Base-by-base conservation (phyloP, 371 early-diverging fungal species). In the Rhizomucor pusillus region DNA sequence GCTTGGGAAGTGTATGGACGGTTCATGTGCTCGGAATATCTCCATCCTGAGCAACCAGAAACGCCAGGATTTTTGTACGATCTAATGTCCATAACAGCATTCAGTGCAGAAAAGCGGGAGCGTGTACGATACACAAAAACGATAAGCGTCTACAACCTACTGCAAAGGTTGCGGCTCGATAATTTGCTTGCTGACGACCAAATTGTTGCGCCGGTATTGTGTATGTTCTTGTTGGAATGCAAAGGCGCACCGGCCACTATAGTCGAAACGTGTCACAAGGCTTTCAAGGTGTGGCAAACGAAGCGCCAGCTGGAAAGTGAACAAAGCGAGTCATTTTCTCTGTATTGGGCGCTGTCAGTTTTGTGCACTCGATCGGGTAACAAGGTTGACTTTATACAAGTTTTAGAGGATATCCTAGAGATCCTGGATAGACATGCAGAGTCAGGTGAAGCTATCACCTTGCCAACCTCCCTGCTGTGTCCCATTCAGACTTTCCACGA, bases 11-110 rank as follows among this genome's bases (percentile, higher is more conserved):
- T 71, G 2, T 75, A 75, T 47, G 57, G 63, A 0, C 54, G 67
- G 0, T 75, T 71, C 48, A 71, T 75, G 72, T 69, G 65, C 29
- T 71, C 75, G 5, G 63, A 71, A 40, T 63, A 69, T 19, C 37
- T 71, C 19, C 55, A 63, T 33, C 65, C 71, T 0, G 63, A 69
- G 1, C 65, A 66, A 18, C 62, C 60, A 0, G 75, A 75, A 23
- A 61, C 56, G 14, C 67, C 63, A 11, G 67, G 63, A 0, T 75
- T 71, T 34, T 34, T 75, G 5, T 57, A 62, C 29, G 72, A 75
- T 41, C 43, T 75, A 10, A 37, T 75, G 9, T 59, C 52, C 0
- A 63, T 75, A 33, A 56, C 57, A 0, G 57, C 72, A 4, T 51
- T 63, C 18, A 66, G 67, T 11, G 59, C 70, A 9, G 72, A 72